Evolutionary conservation across 1,284 basidiomycete species (phyloP), one percentile per base, ranked within the genome.

Genomic region (Irpex lacteus): DNA sequence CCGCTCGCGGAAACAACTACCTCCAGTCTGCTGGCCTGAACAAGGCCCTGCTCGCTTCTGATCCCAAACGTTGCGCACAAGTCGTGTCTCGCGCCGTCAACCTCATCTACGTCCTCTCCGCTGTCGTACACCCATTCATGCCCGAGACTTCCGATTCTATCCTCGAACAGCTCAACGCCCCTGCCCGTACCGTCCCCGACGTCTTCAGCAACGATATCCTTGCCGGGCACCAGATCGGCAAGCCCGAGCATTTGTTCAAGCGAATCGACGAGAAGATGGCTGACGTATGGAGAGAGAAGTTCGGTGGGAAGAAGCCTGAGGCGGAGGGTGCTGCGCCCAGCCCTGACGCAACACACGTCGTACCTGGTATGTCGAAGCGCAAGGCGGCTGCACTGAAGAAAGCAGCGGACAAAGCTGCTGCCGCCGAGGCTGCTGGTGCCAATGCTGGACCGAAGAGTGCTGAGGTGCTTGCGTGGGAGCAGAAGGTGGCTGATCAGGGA

Each of bases 81-180:
- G 95, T 98, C 67, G 82, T 98, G 67, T 88, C 94, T 55, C 89
- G 96, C 64, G 92, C 95, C 21, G 78, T 96, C 76, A 98, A 98
- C 80, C 82, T 99, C 69, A 98, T 99, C 76, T 99, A 98, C 77
- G 78, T 91, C 36, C 85, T 99, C 63, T 92, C 94, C 9, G 89
- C 89, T 37, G 80, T 98, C 68, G 79, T 95, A 68, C 92, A 96
- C 74, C 97, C 98, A 0, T 99, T 96, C 87, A 98, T 99, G 96
- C 98, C 98, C 47, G 84, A 89, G 26, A 97, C 94, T 0, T 88
- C 91, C 32, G 87, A 88, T 19, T 82, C 89, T 7, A 96, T 99
- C 66, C 84, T 98, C 65, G 75, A 78, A 37, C 98, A 99, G 75
- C 85, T 99, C 68, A 95, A 98, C 75, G 96, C 96, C 0, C 96